These are phyloP conservation scores for Fomes fomentarius DNA, from an alignment of 1,284 basidiomycete genomes.

Conservation along the genomic window DNA sequence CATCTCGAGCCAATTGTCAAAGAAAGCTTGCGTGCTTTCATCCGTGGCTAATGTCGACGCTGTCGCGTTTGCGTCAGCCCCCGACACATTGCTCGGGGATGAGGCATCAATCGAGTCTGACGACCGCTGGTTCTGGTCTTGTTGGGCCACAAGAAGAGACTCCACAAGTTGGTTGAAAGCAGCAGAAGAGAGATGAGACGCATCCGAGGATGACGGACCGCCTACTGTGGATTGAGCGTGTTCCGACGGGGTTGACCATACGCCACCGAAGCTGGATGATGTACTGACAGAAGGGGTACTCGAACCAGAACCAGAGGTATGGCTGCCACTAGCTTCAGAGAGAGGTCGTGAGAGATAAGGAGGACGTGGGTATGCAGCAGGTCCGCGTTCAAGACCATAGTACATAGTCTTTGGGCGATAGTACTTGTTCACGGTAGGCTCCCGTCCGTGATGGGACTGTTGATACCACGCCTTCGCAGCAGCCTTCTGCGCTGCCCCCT, in stretches of 20 bases:
- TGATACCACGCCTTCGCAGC: constrained; percentile 30
- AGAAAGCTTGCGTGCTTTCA: constrained; percentile 22
- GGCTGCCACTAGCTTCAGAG: background rate
- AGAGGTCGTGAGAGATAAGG: background rate
- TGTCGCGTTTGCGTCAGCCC: background rate
- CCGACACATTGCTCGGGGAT: background rate
- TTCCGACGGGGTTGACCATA: too few species aligned
- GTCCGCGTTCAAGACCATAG: constrained; percentile 22
- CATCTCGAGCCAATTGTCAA: constrained; percentile 28
- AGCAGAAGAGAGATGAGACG: constrained; percentile 2
- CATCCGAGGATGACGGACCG: background rate
- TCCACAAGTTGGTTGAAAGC: constrained; percentile 23
- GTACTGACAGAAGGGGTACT: constrained; percentile 2
- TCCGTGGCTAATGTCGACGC: background rate
- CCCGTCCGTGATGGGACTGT: constrained; percentile 23
- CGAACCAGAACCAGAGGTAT: background rate
- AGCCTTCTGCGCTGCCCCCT: constrained; percentile 46
- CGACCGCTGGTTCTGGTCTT: constrained; percentile 8
- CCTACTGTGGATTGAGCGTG: background rate
- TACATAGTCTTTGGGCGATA: constrained; percentile 38
- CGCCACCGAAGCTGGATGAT: background rate
- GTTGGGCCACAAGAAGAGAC: constrained; percentile 19
- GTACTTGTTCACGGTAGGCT: constrained; percentile 36
- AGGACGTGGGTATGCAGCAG: constrained; percentile 3
- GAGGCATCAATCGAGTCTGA: background rate